Base-by-base conservation (phyloP, 2,329 filamentous ascomycete genomes). In the Arthrinium puccinioides region DNA sequence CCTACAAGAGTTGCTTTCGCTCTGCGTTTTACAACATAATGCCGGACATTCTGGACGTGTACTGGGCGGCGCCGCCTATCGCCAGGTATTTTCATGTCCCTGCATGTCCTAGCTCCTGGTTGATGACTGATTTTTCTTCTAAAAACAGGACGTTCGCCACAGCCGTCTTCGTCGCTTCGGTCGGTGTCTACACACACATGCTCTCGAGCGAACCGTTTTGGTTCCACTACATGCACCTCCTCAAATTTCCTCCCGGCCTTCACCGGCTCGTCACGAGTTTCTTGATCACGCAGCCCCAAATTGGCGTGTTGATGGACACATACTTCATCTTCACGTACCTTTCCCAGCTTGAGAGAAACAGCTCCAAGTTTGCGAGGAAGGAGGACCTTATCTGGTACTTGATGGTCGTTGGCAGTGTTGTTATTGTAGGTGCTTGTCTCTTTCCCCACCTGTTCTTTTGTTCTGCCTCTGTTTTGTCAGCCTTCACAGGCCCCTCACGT, bases 341-440 rank as follows among this genome's bases (percentile, higher is more conserved):
- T 50, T 83, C 76, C 55, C 74, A 79, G 47, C 67, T 94, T 34
- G 89, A 95, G 67, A 72, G 63, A 28, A 72, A 74, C 46, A 84
- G 83, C 44, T 64, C 81, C 37, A 79, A 85, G 42, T 90, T 95
- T 58, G 64, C 70, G 28, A 72, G 75, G 48, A 84, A 84, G 40
- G 88, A 87, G 55, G 84, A 92, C 57, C 76, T 92, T 50, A 70
- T 92, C 44, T 81, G 81, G 64, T 95, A 94, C 57, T 64, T 94
- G 50, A 62, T 81, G 41, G 92, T 92, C 56, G 73, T 89, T 50
- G 70, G 74, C 49, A 63, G 64, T 36, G 64, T 82, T 53, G 90
- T 92, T 47, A 56, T 87, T 69, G 88, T 95, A 87, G 79, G 88
- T 69, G 49, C 44, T 44, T 41, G 44, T 42, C 49, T 53, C 40